phyloP scores from a whole-genome alignment of 768 basidiomycete species.

The Sarcomyxa edulis region DNA sequence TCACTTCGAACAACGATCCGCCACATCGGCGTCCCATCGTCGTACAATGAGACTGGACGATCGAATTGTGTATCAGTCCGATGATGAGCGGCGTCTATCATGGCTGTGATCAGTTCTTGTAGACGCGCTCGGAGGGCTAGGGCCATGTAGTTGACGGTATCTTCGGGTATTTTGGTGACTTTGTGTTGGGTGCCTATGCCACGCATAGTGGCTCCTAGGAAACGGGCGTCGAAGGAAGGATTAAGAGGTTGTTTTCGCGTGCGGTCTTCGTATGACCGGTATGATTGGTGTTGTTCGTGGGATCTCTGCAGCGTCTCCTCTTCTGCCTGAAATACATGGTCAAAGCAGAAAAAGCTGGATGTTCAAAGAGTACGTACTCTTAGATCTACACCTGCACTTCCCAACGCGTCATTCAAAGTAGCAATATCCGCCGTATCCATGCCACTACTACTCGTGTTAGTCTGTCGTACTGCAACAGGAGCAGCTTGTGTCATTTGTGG shows the following conservation, averaged over 20 bases:
- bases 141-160: constrained; percentile 72
- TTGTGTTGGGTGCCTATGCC: constrained; percentile 63
- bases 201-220: constrained; percentile 65
- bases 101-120: constrained; percentile 59
- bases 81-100: constrained; percentile 65
- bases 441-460: constrained; percentile 23
- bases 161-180: constrained; percentile 61
- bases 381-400: constrained; percentile 85
- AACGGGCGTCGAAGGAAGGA: constrained; percentile 64
- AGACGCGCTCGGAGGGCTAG: constrained; percentile 74
- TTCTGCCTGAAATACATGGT: constrained; percentile 55
- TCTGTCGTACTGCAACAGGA: constrained; percentile 4
- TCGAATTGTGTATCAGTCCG: constrained; percentile 69
- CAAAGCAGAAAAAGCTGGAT: neutral
- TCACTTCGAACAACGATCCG: constrained; percentile 71
- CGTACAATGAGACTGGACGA: constrained; percentile 59
- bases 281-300: constrained; percentile 55
- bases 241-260: constrained; percentile 68
- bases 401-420: constrained; percentile 78
- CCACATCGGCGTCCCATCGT: constrained; percentile 78
- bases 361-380: constrained; percentile 38
- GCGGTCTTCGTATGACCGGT: constrained; percentile 72
- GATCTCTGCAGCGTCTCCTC: constrained; percentile 74
- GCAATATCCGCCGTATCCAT: constrained; percentile 70
- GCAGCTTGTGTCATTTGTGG: constrained; percentile 7